Base-by-base conservation (phyloP, 1,284 basidiomycete species). In the Phylloboletellus chloephorus region DNA sequence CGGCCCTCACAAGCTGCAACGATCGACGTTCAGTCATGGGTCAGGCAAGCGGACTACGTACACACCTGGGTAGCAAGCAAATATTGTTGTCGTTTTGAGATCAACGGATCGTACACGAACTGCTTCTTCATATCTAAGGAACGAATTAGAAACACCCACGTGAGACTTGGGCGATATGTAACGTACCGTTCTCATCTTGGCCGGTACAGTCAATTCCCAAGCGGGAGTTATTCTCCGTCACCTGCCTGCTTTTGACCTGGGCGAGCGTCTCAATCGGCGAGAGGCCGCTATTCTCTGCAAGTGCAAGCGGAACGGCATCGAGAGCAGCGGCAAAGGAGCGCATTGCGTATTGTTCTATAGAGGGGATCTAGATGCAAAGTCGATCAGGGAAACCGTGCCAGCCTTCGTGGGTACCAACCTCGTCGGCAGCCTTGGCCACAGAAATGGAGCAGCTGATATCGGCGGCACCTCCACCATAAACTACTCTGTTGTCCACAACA, bases 271-370 rank as follows among this genome's bases (percentile, higher is more conserved):
- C 92, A 54, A 99, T 99, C 8, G 95, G 96, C 20, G 89, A 86
- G 41, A 98, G 68, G 39, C 95, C 95, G 50, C 91, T 95, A 73
- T 99, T 98, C 66, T 98, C 96, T 4, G 96, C 95, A 8, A 98
- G 73, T 2, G 96, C 95, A 12, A 98, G 78, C 7, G 96, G 96
- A 39, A 98, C 72, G 8, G 93, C 78, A 58, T 98, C 95, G 7
- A 99, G 71, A 8, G 95, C 95, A 21, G 88, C 88, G 1, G 95
- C 79, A 61, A 98, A 99, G 12, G 95, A 94, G 31, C 95, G 87
- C 94, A 98, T 98, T 1, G 95, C 95, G 61, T 99, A 99, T 72
- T 99, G 95, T 67, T 99, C 95, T 57, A 99, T 95, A 7, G 90
- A 79, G 2, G 95, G 85, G 55, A 96, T 97, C 85, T 90, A 49